Base-by-base conservation (phyloP, 768 basidiomycete species). In the Leccinum subtestaceum region DNA sequence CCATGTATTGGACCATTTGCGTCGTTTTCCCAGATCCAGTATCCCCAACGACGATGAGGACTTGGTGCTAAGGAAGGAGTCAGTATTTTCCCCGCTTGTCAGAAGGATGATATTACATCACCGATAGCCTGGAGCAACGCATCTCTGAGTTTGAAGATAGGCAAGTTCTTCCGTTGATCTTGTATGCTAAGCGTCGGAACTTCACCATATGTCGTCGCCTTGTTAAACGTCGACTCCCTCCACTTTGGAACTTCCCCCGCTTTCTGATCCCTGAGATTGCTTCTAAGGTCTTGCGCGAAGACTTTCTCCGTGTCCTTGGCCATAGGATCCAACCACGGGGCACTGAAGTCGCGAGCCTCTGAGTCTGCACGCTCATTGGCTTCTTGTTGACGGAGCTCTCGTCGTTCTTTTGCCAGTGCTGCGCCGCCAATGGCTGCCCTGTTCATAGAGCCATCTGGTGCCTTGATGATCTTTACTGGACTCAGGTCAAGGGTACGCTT, bases 21-120 rank as follows among this genome's bases (percentile, higher is more conserved):
- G 97, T 99, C 7, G 97, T 98, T 73, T 99, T 99, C 12, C 97
- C 97, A 8, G 96, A 98, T 27, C 97, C 97, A 48, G 97, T 99
- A 69, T 99, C 97, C 48, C 97, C 97, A 56, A 99, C 91, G 38
- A 99, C 97, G 63, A 99, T 95, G 56, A 99, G 88, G 25, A 98
- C 88, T 84, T 95, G 96, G 76, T 99, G 65, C 72, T 65, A 43
- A 10, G 36, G 51, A 13, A 61, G 47, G 17, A 31, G 55, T 77
- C 31, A 73, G 60, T 17, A 53, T 45, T 27, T 56, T 29, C 6
- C 43, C 38, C 46, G 17, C 15, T n/a, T 50, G 58, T 43, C 27
- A 43, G 55, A 59, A 45, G 60, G 17, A 55, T 40, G 1, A 59
- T 7, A n/a, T 81, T 77, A 95, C 95, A 76, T 95, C 90, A 59